Evolutionary conservation across 345 rosid genomes (phyloP), one percentile per base, ranked within the genome.

Genomic region (Eucalyptus globulus): DNA sequence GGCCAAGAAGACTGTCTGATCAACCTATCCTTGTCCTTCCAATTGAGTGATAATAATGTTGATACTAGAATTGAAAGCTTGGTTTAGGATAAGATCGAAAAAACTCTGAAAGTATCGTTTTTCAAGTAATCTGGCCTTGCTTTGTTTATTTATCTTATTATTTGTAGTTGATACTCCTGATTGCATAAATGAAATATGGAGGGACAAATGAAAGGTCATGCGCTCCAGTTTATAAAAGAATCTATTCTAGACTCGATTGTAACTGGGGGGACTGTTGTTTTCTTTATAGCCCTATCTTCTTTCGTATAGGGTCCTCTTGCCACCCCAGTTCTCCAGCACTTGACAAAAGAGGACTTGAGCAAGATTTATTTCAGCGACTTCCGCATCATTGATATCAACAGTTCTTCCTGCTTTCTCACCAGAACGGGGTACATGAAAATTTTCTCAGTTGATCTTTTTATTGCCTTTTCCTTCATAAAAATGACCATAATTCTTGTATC

Each of bases 231-330:
- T 69, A 17, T 69, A 16, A 16, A 67, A 34, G 44, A 31, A 69
- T 34, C 24, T 17, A 69, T 69, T 69, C 80, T 69, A 69, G 44
- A 34, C 24, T 34, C 4, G 4, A 5, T 34, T 34, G 80, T 69
- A 69, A 69, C 24, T 69, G 80, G 80, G 80, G 80, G 80, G 80
- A 69, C 80, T 69, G 26, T 69, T 9, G 13, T 69, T 69, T 69
- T 69, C 44, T n/a, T 22, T 34, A 34, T 34, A 69, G 80, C 44
- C 69, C 26, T 69, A 69, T 87, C 44, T 16, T 62, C 54, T 90
- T 80, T 80, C 37, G 31, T 93, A 86, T 90, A 96, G 99, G 99
- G 99, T 89, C 99, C 99, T 90, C 96, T 98, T 94, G 96, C 99
- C 88, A 98, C 96, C 49, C 93, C 99, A 5, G 97, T 92, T 91